phyloP scores from a whole-genome alignment of 1,284 basidiomycete species.

The Cutaneotrichosporon arboriforme region DNA sequence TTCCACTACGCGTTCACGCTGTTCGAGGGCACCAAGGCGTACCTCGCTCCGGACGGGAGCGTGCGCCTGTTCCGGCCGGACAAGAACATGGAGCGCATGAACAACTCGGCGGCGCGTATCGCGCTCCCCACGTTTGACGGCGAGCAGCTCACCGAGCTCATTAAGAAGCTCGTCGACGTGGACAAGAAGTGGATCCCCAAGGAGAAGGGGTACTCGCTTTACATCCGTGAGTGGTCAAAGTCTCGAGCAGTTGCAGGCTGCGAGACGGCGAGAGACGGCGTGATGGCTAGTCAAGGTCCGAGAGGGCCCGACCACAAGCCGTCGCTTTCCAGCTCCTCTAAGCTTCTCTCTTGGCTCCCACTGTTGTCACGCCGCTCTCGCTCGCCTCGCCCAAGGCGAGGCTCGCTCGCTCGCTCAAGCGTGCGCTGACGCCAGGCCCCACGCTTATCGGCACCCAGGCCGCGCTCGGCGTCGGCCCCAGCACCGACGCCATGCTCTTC shows the following conservation, averaged over 20 bases:
- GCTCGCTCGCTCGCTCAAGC: too few relatives aligned
- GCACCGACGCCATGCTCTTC: slow-evolving; percentile 82
- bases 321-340: too few relatives aligned
- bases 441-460: slow-evolving; percentile 80
- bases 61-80: slow-evolving; percentile 91
- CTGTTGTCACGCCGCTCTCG: too few relatives aligned
- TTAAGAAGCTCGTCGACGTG: slow-evolving; percentile 79
- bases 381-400: neutral
- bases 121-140: slow-evolving; percentile 66
- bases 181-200: slow-evolving; percentile 92
- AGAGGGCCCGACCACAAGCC: too few relatives aligned
- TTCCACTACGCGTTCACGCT: slow-evolving; percentile 78
- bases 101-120: slow-evolving; percentile 48
- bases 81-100: slow-evolving; percentile 84
- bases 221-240: slow-evolving; percentile 60
- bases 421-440: slow-evolving; percentile 39
- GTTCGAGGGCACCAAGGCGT: slow-evolving; percentile 97
- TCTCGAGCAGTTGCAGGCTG: too few relatives aligned
- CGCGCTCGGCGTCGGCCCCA: slow-evolving; percentile 80
- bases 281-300: too few relatives aligned
- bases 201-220: slow-evolving; percentile 83
- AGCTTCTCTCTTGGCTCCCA: too few relatives aligned
- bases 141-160: slow-evolving; percentile 69
- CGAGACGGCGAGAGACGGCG: too few relatives aligned
- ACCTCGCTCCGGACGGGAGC: slow-evolving; percentile 69